A percentile compares a stretch with the other conserved stretches of the same genome.
These are phyloP conservation scores for Aspergillus arachidicola DNA, from an alignment of 2,329 filamentous ascomycete genomes.

Conservation along the genomic window DNA sequence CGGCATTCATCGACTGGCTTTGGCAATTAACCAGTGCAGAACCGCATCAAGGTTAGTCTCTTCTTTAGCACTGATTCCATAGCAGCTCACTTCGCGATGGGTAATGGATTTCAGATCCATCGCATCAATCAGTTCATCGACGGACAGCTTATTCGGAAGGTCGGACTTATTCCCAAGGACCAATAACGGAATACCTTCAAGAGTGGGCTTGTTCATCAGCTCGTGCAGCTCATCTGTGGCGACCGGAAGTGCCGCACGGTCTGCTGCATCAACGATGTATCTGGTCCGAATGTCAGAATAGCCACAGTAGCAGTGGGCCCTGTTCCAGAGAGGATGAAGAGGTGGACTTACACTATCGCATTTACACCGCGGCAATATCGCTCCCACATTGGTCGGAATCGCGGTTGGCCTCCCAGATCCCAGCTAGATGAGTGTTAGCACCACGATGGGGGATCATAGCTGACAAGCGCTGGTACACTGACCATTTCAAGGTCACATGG, in stretches of 20 bases:
- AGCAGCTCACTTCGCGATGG: constrained; percentile 94
- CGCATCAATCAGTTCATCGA: constrained; percentile 93
- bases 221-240: constrained; percentile 92
- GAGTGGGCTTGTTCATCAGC: constrained; percentile 78
- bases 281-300: constrained; percentile 40
- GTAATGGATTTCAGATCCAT: constrained; percentile 87
- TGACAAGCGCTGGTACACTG: constrained; percentile 32
- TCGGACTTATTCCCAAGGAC: constrained; percentile 98
- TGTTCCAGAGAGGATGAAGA: not conserved
- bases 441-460: constrained; percentile 10
- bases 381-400: constrained; percentile 99
- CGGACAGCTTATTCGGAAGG: constrained; percentile 82
- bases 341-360: constrained; percentile 74
- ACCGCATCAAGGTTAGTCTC: constrained; percentile 98
- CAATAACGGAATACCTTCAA: constrained; percentile 87
- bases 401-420: constrained; percentile 95
- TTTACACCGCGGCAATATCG: constrained; percentile 96
- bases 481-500: constrained; percentile 97
- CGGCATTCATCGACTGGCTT: constrained; percentile 68
- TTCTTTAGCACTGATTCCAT: constrained; percentile 97
- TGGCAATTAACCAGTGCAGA: constrained; percentile 92
- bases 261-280: constrained; percentile 96
- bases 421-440: constrained; percentile 58
- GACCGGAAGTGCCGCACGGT: constrained; percentile 75
- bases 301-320: not conserved